phyloP scores from a whole-genome alignment of 2,329 filamentous ascomycete genomes.

The Ascochyta lentis region DNA sequence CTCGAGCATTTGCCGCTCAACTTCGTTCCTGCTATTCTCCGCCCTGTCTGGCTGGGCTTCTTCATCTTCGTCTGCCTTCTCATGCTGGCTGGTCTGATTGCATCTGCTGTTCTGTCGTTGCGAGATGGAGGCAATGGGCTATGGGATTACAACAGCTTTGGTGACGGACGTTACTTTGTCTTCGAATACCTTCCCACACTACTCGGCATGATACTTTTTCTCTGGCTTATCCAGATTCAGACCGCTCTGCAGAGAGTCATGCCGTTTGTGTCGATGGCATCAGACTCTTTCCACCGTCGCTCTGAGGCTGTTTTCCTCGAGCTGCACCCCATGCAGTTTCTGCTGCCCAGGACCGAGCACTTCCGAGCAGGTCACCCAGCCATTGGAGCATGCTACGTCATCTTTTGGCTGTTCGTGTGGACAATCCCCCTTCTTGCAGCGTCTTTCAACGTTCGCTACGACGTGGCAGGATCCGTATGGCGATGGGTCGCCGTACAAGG shows the following conservation, averaged over 20 bases:
- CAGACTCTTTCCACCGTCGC: slow-evolving; percentile 64
- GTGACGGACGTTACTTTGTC: slow-evolving; percentile 79
- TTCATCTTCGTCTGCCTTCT: slow-evolving; percentile 68
- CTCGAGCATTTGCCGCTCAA: slow-evolving; percentile 60
- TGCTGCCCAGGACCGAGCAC: slow-evolving; percentile 72
- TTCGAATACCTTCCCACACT: slow-evolving; percentile 86
- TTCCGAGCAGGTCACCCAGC: slow-evolving; percentile 73
- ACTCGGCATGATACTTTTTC: slow-evolving; percentile 71
- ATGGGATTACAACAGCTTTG: slow-evolving; percentile 71
- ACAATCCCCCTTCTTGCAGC: slow-evolving; percentile 82
- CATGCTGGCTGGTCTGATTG: slow-evolving; percentile 75
- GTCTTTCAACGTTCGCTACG: slow-evolving; percentile 72
- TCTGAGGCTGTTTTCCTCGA: slow-evolving; percentile 69
- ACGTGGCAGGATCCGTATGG: slow-evolving; percentile 68
- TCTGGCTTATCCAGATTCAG: slow-evolving; percentile 80
- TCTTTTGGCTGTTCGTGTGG: slow-evolving; percentile 80
- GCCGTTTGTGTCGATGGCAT: slow-evolving; percentile 80
- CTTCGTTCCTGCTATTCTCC: slow-evolving; percentile 75
- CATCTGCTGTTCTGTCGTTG: slow-evolving; percentile 63
- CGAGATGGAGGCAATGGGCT: slow-evolving; percentile 65
- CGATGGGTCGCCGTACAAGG: slow-evolving; percentile 80
- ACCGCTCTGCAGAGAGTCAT: slow-evolving; percentile 76
- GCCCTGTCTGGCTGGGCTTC: slow-evolving; percentile 67
- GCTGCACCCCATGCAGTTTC: slow-evolving; percentile 65
- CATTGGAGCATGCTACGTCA: slow-evolving; percentile 69